Evolutionary conservation across 2,329 filamentous ascomycete species (phyloP).

Genomic region (Calonectria hongkongensis): DNA sequence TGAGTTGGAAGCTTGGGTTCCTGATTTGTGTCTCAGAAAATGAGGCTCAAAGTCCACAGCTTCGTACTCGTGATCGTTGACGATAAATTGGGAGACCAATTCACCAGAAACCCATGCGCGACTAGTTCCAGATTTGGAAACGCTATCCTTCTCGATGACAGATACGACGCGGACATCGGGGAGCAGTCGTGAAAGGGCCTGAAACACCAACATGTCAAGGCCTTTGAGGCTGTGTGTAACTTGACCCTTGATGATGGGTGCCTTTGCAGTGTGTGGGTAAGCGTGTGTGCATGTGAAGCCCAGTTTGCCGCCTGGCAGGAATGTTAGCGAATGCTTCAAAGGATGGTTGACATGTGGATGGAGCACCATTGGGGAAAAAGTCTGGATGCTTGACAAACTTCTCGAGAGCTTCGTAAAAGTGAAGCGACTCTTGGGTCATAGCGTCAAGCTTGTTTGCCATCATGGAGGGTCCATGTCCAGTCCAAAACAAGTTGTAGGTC

Average conservation of each 20-base stretch:
- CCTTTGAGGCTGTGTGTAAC: not conserved
- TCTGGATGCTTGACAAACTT: constrained; percentile 18
- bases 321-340: not conserved
- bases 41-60: not conserved
- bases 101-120: no score
- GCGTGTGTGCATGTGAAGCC: constrained; percentile 64
- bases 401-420: constrained; percentile 34
- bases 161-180: not conserved
- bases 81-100: no score
- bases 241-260: not conserved
- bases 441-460: constrained; percentile 43
- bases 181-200: not conserved
- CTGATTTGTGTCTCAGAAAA: not conserved
- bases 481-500: constrained; percentile 74
- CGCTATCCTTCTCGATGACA: not conserved
- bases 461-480: constrained; percentile 53
- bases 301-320: constrained; percentile 61
- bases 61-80: not conserved
- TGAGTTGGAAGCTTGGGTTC: no score
- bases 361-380: constrained; percentile 26
- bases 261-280: not conserved
- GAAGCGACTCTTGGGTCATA: constrained; percentile 42
- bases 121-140: no score
- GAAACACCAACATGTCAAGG: not conserved
- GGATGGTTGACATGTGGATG: not conserved